Conservation (phyloP, 2,329 filamentous ascomycete genomes). For the Exophiala viscosa region DNA sequence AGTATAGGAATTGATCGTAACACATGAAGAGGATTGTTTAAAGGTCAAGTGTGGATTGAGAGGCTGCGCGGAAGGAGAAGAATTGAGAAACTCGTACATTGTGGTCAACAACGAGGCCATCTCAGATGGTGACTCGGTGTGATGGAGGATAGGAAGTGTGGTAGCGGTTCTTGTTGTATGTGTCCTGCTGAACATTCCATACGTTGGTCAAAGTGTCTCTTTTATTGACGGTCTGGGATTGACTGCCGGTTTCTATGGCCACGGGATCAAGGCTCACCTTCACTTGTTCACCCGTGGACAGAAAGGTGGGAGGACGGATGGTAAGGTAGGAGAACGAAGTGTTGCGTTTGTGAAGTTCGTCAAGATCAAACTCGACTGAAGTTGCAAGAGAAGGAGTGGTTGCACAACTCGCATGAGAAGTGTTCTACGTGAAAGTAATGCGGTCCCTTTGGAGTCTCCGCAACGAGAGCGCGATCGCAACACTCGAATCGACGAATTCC, state of each 20-base stretch:
- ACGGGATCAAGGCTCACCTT: slow-evolving; percentile 5
- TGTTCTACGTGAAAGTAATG: background rate
- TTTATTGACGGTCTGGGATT: slow-evolving; percentile 4
- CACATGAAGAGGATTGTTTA: slow-evolving; percentile 30
- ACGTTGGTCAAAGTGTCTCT: slow-evolving; percentile 21
- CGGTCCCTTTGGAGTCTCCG: too few relatives aligned
- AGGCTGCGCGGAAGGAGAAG: slow-evolving; percentile 31
- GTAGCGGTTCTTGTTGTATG: background rate
- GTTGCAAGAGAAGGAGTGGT: background rate
- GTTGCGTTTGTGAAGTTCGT: background rate
- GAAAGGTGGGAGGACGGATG: background rate
- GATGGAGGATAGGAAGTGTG: background rate
- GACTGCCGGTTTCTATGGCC: slow-evolving; percentile 11
- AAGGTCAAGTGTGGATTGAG: slow-evolving; percentile 31
- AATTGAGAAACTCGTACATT: slow-evolving; percentile 60
- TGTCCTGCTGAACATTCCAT: slow-evolving; percentile 11
- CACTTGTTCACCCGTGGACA: background rate
- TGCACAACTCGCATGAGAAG: background rate
- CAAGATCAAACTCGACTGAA: background rate
- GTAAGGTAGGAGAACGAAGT: background rate
- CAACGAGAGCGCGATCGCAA: too few relatives aligned
- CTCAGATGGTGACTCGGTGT: slow-evolving; percentile 1
- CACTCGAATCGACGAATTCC: too few relatives aligned
- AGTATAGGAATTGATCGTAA: slow-evolving; percentile 30
- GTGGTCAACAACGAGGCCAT: slow-evolving; percentile 74